Evolutionary conservation across 768 basidiomycete genomes (phyloP), one percentile per base, ranked within the genome.

Genomic region (Rubroboletus pulcherrimus): DNA sequence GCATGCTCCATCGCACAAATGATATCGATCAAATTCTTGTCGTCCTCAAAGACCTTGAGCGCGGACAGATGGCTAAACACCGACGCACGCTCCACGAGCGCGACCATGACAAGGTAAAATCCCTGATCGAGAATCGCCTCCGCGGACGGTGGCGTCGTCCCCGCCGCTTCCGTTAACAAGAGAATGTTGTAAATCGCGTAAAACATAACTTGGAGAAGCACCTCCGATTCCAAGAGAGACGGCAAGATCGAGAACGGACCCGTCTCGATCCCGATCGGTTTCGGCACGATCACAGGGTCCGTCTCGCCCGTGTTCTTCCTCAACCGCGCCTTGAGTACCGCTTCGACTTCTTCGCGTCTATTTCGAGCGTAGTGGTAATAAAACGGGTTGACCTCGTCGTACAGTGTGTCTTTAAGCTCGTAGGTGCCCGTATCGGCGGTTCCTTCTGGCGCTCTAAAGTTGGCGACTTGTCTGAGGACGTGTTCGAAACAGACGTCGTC

Each of bases 341-440:
- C 82, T 65, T 94, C 93, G 26, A 93, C 96, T 67, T 94, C 91
- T 63, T 96, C 92, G 39, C 94, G 82, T 62, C 92, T 87, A 73
- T 98, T 98, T 39, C 95, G 81, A 15, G 91, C 88, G 69, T 97
- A 98, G 67, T 98, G 95, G 66, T 89, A 91, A 76, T 95, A 97
- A 74, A 94, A 97, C 0, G 95, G 94, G 64, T 98, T 90, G 59
- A 98, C 89, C 59, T 97, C 90, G 57, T 86, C 87, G 69, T 84
- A 93, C 19, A 76, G 78, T 62, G 88, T 89, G 44, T 92, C 84
- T 68, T 86, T 89, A 51, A 98, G 82, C 57, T 94, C 87, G 72
- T 98, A 98, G n/a, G 83, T 73, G 0, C 97, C 96, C 0, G 79
- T 80, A 61, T 96, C 94, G 2, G 85, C 76, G 1, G 83, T 83